A percentile compares a stretch with the other conserved stretches of the same genome.
Evolutionary conservation across 345 rosid genomes (phyloP).

Genomic region (Anacardium occidentale): DNA sequence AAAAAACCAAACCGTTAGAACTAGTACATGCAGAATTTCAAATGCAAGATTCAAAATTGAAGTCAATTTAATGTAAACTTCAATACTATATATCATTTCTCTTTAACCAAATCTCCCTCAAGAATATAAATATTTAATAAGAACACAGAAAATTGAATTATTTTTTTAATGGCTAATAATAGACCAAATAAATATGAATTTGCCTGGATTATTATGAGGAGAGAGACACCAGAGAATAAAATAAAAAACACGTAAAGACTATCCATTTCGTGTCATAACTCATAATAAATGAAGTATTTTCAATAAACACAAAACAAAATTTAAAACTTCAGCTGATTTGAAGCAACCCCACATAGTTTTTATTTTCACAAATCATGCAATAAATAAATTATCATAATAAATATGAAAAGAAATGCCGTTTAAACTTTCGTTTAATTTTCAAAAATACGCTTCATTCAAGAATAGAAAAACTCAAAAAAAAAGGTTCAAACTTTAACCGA

Average conservation of each 20-base stretch:
- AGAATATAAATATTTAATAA: background rate
- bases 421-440: no score
- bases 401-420: no score
- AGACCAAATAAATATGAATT: conserved; percentile 11
- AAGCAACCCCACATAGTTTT: conserved; percentile 3
- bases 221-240: conserved; percentile 7
- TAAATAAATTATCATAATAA: no score
- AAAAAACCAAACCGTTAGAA: conserved; percentile 4
- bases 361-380: background rate
- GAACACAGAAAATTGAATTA: background rate
- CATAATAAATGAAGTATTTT: background rate
- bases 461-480: background rate
- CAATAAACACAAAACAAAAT: background rate
- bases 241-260: conserved; percentile 17
- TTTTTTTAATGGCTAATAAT: conserved; percentile 18
- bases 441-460: background rate
- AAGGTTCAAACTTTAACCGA: background rate
- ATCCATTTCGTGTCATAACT: conserved; percentile 25
- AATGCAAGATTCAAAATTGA: conserved; percentile 2
- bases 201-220: conserved; percentile 10
- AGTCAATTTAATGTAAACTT: conserved; percentile 13
- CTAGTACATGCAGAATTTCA: conserved; percentile 8
- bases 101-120: conserved; percentile 15
- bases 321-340: conserved; percentile 18
- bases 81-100: background rate